Evolutionary conservation across 2,329 filamentous ascomycete species (phyloP), one percentile per base, ranked within the genome.

Genomic region (Bimuria novae-zelandiae): DNA sequence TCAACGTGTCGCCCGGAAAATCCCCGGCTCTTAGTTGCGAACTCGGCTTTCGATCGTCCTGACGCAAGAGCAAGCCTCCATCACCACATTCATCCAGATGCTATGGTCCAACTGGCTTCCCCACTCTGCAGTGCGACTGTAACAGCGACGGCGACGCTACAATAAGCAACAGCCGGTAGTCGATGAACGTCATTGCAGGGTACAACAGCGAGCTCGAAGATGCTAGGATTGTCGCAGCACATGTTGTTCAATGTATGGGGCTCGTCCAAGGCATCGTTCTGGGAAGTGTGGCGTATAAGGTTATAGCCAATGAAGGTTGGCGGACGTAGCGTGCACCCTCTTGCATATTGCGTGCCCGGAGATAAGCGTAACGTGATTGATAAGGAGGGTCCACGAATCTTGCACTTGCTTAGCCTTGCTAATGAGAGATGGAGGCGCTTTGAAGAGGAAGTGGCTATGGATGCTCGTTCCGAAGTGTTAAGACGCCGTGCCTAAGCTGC

Each of bases 261-360:
- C 17, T 17, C n/a, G n/a, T 14, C 3, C 12, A 4, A 23, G 16
- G 23, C 10, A 4, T 12, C 16, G 12, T 19, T 37, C 12, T 44
- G 35, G 27, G 36, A 25, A 36, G 37, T 37, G 29, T 44, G 30
- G 29, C 40, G 32, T 21, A 30, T 14, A 22, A 5, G 35, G 41
- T 54, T n/a, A 29, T 17, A 29, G 22, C 21, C 39, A 39, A 44
- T 37, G 41, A 49, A 16, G 40, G 27, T 23, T 17, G 14, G 14
- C 19, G 23, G 33, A 11, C 49, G 55, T 57, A 50, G 39, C 55
- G 55, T 49, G 36, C 49, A 46, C 10, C 10, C 27, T 14, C 7
- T 12, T 57, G 48, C 44, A 45, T 25, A 57, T 57, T 49, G 51
- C 55, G 55, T 54, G 51, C 51, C 42, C 23, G 51, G 55, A 49